A percentile compares a stretch with the other conserved stretches of the same genome.
Conservation (phyloP, 345 rosid species). For the Abelmoschus esculentus region DNA sequence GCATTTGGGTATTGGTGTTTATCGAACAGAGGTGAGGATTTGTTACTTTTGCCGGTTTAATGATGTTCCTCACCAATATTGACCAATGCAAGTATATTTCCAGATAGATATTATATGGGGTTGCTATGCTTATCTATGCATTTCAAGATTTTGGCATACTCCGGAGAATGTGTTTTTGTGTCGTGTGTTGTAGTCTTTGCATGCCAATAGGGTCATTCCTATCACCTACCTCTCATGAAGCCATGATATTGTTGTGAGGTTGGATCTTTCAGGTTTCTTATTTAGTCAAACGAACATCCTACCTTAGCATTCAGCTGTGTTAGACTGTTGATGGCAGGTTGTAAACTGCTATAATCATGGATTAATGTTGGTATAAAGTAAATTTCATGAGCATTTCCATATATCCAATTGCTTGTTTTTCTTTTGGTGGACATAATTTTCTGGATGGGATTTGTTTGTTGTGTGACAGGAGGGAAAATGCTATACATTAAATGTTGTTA, state of each 20-base stretch:
- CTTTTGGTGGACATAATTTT: not conserved
- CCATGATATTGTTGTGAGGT: not conserved
- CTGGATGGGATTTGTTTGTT: slow-evolving; percentile 25
- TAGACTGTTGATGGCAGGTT: not conserved
- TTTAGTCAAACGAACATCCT: not conserved
- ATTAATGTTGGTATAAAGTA: not conserved
- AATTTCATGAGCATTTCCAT: not conserved
- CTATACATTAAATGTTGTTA: slow-evolving; percentile 61
- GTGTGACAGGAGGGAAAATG: slow-evolving; percentile 74
- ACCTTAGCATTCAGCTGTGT: not conserved
- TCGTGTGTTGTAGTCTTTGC: not conserved
- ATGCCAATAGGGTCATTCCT: not conserved
- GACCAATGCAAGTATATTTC: slow-evolving; percentile 15
- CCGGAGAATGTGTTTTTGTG: not conserved
- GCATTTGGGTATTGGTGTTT: slow-evolving; percentile 58
- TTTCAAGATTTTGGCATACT: not conserved
- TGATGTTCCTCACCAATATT: not conserved
- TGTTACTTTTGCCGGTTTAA: not conserved
- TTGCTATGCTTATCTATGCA: not conserved
- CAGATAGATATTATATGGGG: not conserved
- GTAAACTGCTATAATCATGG: not conserved
- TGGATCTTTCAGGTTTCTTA: not conserved
- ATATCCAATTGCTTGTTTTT: not conserved
- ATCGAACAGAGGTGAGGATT: slow-evolving; percentile 46
- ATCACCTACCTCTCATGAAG: not conserved